Percentiles rank a stretch among this genome's conserved stretches.
Conservation (phyloP, 169 alveolate species). For the Amoebophrya sp. region DNA sequence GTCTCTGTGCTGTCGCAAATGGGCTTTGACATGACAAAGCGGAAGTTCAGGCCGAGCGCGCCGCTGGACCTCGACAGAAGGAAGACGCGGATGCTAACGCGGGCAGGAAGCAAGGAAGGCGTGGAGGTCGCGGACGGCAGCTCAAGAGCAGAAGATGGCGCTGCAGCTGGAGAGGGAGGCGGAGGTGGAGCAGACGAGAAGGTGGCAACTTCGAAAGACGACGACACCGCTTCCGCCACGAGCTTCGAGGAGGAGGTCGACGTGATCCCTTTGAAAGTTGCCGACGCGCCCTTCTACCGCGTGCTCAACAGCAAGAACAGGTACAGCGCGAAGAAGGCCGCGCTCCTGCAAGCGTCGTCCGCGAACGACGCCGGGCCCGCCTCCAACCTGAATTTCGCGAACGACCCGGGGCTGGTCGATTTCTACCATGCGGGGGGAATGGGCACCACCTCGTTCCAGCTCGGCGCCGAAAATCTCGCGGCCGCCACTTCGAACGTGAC, state of each 20-base stretch:
- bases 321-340: not conserved
- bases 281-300: not conserved
- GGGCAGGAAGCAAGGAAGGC: not conserved
- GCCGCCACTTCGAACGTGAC: too few relatives aligned
- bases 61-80: not conserved
- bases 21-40: not conserved
- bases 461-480: not conserved
- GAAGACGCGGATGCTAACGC: not conserved
- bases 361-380: not conserved
- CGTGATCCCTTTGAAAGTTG: not conserved
- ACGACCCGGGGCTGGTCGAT: not conserved
- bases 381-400: not conserved
- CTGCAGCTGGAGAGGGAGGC: not conserved
- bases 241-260: not conserved
- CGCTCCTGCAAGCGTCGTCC: not conserved
- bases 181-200: not conserved
- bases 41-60: not conserved
- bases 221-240: not conserved
- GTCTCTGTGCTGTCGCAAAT: not conserved
- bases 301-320: not conserved
- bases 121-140: not conserved
- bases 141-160: not conserved
- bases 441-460: not conserved
- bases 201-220: not conserved
- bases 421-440: not conserved